Conservation (phyloP, 805 yeast genomes). For the Monosporozyma unispora region DNA sequence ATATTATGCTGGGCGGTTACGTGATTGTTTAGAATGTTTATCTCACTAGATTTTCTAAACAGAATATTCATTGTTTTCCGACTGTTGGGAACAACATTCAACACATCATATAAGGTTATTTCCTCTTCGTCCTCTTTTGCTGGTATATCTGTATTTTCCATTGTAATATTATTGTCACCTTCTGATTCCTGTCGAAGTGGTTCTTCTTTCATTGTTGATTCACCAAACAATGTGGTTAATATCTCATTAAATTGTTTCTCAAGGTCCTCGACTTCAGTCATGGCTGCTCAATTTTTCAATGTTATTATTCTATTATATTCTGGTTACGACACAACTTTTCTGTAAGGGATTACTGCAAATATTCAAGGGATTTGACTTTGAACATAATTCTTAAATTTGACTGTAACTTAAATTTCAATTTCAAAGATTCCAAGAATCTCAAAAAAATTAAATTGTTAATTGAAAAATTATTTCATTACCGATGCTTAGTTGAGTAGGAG, state of each 20-base stretch:
- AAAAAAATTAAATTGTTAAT: neutral
- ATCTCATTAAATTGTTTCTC: neutral
- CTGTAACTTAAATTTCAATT: neutral
- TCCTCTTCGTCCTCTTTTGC: neutral
- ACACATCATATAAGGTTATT: slow-evolving; percentile 13
- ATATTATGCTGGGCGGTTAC: neutral
- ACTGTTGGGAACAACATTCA: slow-evolving; percentile 18
- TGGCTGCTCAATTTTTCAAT: neutral
- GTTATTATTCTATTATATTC: neutral
- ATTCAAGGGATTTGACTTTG: neutral
- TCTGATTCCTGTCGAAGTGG: neutral
- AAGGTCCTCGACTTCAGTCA: neutral
- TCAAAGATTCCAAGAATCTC: neutral
- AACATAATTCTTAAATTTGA: neutral
- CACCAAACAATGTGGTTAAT: neutral
- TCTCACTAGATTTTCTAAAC: slow-evolving; percentile 5
- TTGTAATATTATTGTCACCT: neutral
- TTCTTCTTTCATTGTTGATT: neutral
- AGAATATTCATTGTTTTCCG: slow-evolving; percentile 20
- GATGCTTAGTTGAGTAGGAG: neutral
- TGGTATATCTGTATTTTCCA: neutral
- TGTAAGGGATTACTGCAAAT: neutral
- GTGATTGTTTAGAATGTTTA: neutral
- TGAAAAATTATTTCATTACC: neutral
- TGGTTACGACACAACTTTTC: neutral